Evolutionary conservation across 768 basidiomycete genomes (phyloP), one percentile per base, ranked within the genome.

Genomic region (Phanerochaete carnosa): DNA sequence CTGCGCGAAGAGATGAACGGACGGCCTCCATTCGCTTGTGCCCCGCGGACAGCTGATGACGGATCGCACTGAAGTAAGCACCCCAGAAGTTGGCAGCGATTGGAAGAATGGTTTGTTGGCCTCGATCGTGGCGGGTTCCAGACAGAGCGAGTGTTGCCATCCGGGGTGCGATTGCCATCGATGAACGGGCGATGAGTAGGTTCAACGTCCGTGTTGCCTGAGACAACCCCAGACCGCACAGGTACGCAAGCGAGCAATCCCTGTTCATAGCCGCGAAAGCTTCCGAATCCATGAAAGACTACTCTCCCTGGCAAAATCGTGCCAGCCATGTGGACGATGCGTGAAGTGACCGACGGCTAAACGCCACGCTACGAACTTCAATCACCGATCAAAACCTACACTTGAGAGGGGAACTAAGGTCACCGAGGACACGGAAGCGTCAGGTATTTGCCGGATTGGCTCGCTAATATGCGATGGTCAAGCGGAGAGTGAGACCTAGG

Each of bases 121-220:
- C 29, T 15, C 52, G 52, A 37, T 23, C 52, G 47, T 29, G 33
- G 30, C 30, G 29, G 16, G 52, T 32, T 53, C 52, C 30, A 53
- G 52, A 50, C 49, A 30, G 12, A 30, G 52, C 33, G 16, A 37
- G 54, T 33, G 37, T 33, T 26, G 47, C 39, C 51, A 30, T 37
- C 25, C 33, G 16, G 54, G 54, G 54, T 55, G 54, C 54, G 54
- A 55, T 55, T 25, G 37, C 54, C 33, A 55, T 55, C 54, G 54
- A 55, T 55, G 54, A 30, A n/a, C 45, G 28, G 22, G 25, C 7
- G 47, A 25, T 25, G 47, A 15, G 47, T 5, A 3, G 47, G 7
- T 9, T 3, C 25, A 12, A 6, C 28, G 5, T 5, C 13, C 47
- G 11, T 9, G 7, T 9, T 25, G 47, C 11, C 47, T 35, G 33